phyloP scores from a whole-genome alignment of 148 eudicot species.

The Heliamphora exappendiculata region DNA sequence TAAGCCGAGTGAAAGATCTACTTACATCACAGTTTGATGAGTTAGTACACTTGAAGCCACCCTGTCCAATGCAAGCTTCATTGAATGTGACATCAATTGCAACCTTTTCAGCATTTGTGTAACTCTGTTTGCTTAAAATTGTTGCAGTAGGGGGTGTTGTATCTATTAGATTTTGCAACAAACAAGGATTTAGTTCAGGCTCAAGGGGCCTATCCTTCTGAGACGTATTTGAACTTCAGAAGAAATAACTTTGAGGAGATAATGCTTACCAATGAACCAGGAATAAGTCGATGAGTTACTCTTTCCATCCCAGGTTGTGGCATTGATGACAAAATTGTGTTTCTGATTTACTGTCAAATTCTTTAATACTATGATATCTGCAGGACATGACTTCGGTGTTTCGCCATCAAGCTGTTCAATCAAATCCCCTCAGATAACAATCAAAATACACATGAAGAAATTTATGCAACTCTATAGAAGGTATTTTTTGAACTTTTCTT shows the following conservation, averaged over 20 bases:
- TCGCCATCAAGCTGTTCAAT: conserved; percentile 9
- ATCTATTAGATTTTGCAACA: neutral
- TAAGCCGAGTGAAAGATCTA: neutral
- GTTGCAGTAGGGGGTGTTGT: conserved; percentile 11
- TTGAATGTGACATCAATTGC: conserved; percentile 1
- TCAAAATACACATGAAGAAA: neutral
- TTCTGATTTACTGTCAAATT: conserved; percentile 16
- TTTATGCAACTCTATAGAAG: neutral
- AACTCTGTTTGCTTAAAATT: conserved; percentile 8
- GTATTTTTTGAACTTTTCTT: neutral
- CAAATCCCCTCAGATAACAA: neutral
- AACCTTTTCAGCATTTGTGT: neutral
- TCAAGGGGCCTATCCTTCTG: neutral
- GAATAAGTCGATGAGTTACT: conserved; percentile 3
- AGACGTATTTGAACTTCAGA: neutral
- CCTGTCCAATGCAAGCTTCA: conserved; percentile 6
- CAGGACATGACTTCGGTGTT: conserved; percentile 7
- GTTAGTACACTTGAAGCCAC: conserved; percentile 10
- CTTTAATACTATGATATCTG: neutral
- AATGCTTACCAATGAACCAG: conserved; percentile 13
- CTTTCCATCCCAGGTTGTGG: neutral
- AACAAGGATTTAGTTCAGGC: neutral
- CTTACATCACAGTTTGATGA: conserved; percentile 13
- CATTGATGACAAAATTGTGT: conserved; percentile 5
- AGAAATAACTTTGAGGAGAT: neutral